Evolutionary conservation across 805 yeast genomes (phyloP), one percentile per base, ranked within the genome.

Genomic region (Yarrowia keelungensis): DNA sequence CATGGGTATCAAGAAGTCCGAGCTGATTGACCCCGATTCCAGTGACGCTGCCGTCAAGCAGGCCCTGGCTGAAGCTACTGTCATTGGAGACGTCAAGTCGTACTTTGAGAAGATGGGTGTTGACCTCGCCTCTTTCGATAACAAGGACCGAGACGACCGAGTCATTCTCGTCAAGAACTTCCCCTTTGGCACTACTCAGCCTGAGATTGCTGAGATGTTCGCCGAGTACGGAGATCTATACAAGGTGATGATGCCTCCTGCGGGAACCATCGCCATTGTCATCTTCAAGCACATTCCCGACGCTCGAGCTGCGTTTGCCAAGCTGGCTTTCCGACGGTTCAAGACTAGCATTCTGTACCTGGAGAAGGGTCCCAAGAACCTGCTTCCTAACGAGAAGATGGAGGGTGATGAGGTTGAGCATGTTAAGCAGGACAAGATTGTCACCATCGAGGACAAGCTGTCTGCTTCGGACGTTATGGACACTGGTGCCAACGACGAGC

Each of bases 1-100:
- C 74, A 79, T 95, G 79, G 98, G 98, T 8, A 82, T 95, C 62
- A 77, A 87, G 36, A 95, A 94, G 78, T 83, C 95, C 8, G 91
- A 92, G 69, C 83, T 95, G 75, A 85, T 95, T 70, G 96, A 95
- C 77, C 94, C 97, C 0, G 90, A 91, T 73, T 91, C 88, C 72
- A 84, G 97, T 8, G 87, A 84, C 70, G 89, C 97, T 66, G 98
- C 97, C 0, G 98, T 95, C 14, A 91, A 93, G 76, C 98, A 93
- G 79, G 98, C 99, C 0, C 84, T 95, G 71, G 98, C 99, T 0
- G 99, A 95, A 80, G 96, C 98, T 2, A 95, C 92, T 75, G 97
- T 93, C 16, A 88, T 95, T 74, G 95, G 93, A 54, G 95, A 89
- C 77, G 97, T 95, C 12, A 86, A 97, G 75, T 86, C 86, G 73